Percentiles rank a stretch among this genome's conserved stretches.
Evolutionary conservation across 139 green algal species (phyloP).

Genomic region (Desmodesmus armatus): DNA sequence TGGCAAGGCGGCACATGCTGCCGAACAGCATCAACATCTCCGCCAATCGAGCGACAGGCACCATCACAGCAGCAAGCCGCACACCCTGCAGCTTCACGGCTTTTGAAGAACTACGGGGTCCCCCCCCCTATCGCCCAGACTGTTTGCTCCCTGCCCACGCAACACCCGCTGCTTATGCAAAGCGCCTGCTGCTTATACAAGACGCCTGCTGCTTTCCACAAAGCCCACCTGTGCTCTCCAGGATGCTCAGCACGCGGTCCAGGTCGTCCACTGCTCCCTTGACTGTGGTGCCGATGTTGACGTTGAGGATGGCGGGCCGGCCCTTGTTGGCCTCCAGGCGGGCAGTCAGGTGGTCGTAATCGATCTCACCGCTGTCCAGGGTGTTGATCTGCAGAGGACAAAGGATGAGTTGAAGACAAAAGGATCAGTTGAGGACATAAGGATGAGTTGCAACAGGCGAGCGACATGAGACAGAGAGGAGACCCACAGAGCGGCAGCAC

Average conservation of each 20-base stretch:
- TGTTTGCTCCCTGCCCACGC: too few species aligned
- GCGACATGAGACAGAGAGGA: neutral
- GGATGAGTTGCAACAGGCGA: neutral
- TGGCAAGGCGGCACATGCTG: too few species aligned
- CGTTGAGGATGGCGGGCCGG: conserved; percentile 95
- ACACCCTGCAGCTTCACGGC: too few species aligned
- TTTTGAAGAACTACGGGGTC: too few species aligned
- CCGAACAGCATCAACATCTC: too few species aligned
- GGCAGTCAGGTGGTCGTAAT: conserved; percentile 86
- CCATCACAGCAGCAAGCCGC: too few species aligned
- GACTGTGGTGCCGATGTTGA: conserved; percentile 98
- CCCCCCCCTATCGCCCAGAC: too few species aligned
- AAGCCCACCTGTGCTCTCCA: conserved; percentile 71
- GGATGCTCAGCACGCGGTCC: conserved; percentile 71
- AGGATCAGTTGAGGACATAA: neutral
- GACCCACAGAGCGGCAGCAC: neutral
- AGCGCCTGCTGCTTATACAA: neutral
- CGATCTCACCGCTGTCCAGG: conserved; percentile 91
- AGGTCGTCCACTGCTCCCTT: conserved; percentile 87
- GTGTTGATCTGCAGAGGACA: conserved; percentile 54
- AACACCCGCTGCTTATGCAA: neutral
- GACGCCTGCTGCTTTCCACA: neutral
- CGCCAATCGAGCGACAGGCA: too few species aligned
- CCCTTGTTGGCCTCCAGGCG: conserved; percentile 73
- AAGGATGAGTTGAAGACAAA: neutral